Evolutionary conservation across 1,284 basidiomycete genomes (phyloP).

Genomic region (Trametes sp.): DNA sequence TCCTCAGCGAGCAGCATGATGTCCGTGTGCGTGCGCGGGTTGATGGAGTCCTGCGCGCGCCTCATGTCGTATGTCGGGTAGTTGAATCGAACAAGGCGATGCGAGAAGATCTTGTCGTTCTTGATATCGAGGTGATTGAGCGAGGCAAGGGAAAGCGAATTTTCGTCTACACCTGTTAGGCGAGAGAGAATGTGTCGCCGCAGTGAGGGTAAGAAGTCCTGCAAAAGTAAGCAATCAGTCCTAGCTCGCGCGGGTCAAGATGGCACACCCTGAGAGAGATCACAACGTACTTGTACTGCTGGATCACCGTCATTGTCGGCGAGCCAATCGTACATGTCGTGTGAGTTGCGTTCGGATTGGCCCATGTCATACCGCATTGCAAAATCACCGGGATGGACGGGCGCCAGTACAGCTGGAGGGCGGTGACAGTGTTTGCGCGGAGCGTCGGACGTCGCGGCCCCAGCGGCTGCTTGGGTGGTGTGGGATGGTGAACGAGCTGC

Average conservation of each 20-base stretch:
- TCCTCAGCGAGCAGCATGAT: conserved; percentile 45
- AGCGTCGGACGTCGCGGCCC: no score
- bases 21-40: conserved; percentile 41
- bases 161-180: not conserved
- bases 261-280: no score
- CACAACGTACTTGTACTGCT: not conserved
- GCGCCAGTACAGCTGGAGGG: no score
- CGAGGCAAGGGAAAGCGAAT: conserved; percentile 18
- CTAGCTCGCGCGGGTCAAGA: no score
- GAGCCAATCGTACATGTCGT: not conserved
- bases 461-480: no score
- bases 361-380: not conserved
- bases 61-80: conserved; percentile 54
- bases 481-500: no score
- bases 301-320: not conserved
- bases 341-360: not conserved
- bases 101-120: conserved; percentile 39
- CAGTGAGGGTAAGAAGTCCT: not conserved
- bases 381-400: no score
- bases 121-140: conserved; percentile 30
- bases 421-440: not conserved
- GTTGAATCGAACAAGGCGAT: conserved; percentile 45
- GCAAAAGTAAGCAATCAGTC: not conserved
- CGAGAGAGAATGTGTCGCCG: not conserved
- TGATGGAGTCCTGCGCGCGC: conserved; percentile 46